Evolutionary conservation across 164 flowering plant species (phyloP), one percentile per base, ranked within the genome.

Genomic region (Amborella trichopoda): DNA sequence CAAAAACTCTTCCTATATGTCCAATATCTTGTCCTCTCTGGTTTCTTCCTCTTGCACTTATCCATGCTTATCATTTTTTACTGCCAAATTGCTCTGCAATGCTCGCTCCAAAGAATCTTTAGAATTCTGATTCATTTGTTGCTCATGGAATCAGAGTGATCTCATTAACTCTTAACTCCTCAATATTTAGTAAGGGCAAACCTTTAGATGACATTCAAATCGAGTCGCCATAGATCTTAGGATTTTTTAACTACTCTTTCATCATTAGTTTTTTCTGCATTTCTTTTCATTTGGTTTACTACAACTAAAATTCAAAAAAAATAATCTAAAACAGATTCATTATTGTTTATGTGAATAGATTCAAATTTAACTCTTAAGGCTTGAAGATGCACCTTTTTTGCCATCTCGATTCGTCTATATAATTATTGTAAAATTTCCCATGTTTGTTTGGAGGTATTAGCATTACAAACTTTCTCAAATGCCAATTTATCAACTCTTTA

Each of bases 261-360:
- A 10, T 44, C 19, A 8, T 14, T n/a, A 1, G 26, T 13, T 18
- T 4, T 24, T 44, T 44, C 48, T 13, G 8, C 28, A 25, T 44
- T 44, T 44, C 48, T 24, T 3, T 25, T 44, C 9, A 44, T n/a
- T 23, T 44, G 11, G 13, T 44, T 44, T 8, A 44, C 48, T 3
- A 24, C 13, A 4, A 16, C 16, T 3, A 23, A 18, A 12, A 44
- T 10, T 3, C 32, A 17, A 2, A 30, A 23, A 18, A 44, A 23
- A 26, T 44, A 44, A 8, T 44, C 48, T 12, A 1, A 44, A 11
- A 44, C 23, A 44, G 18, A 1, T n/a, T 44, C 48, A 24, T 20
- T 8, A 5, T 23, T 30, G 14, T 44, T 44, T 30, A 23, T 44
- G 16, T 44, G 13, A 24, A 23, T 23, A 8, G 28, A 18, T 16